These are phyloP conservation scores for Dalbergia oliveri DNA, from an alignment of 306 rosid species.

Conservation along the genomic window DNA sequence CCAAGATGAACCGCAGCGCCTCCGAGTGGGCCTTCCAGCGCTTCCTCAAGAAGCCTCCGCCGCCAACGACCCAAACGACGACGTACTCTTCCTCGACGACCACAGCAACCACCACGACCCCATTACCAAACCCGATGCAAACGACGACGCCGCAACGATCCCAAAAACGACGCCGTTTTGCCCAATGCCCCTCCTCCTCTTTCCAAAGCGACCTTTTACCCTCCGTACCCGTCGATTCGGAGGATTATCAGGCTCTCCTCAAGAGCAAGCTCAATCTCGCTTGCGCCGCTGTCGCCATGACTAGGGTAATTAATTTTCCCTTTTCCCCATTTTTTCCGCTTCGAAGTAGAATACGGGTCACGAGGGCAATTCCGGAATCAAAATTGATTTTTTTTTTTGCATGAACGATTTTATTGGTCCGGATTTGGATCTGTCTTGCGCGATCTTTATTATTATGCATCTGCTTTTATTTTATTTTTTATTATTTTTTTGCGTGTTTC, in stretches of 20 bases:
- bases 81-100: slow-evolving; percentile 26
- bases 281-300: slow-evolving; percentile 88
- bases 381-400: background rate
- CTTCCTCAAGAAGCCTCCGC: slow-evolving; percentile 70
- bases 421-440: slow-evolving; percentile 20
- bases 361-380: background rate
- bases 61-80: slow-evolving; percentile 50
- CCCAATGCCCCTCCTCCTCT: slow-evolving; percentile 38
- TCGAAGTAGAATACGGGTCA: background rate
- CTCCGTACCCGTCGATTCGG: slow-evolving; percentile 63
- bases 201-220: background rate
- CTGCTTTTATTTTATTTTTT: too few species aligned
- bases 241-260: slow-evolving; percentile 81
- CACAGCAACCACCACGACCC: slow-evolving; percentile 1
- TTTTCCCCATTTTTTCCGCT: background rate
- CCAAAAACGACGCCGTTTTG: slow-evolving; percentile 24
- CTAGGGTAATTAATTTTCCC: slow-evolving; percentile 60
- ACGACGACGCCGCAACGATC: background rate
- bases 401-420: background rate
- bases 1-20: slow-evolving; percentile 78
- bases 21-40: slow-evolving; percentile 97
- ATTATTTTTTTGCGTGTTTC: background rate
- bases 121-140: slow-evolving; percentile 1
- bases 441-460: background rate
- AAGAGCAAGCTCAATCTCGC: slow-evolving; percentile 91